Conservation (phyloP, 768 basidiomycete genomes). For the Suillus alpinus region DNA sequence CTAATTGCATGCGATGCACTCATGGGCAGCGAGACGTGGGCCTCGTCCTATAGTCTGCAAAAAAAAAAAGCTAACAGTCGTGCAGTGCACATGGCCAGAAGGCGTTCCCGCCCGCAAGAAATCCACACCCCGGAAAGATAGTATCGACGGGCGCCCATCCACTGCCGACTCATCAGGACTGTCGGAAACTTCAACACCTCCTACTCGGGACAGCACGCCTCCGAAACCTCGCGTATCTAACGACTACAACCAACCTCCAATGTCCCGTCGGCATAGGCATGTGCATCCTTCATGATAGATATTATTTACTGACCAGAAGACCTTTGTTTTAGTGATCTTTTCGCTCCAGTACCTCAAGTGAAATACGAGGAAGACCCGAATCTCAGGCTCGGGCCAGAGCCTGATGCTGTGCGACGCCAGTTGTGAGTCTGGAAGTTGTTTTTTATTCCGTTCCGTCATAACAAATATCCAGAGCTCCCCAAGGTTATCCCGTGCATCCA, state of each 20-base stretch:
- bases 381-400: constrained; percentile 35
- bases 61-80: constrained; percentile 12
- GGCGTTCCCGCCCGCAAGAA: constrained; percentile 73
- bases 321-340: not conserved
- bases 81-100: constrained; percentile 83
- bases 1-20: constrained; percentile 81
- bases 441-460: constrained; percentile 6
- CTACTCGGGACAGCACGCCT: constrained; percentile 65
- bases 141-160: constrained; percentile 61
- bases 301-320: constrained; percentile 2
- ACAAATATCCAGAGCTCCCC: constrained; percentile 35
- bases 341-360: not conserved
- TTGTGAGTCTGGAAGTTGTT: constrained; percentile 35
- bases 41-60: not conserved
- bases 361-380: constrained; percentile 1
- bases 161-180: constrained; percentile 74
- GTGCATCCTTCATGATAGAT: not conserved
- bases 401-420: constrained; percentile 43
- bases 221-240: constrained; percentile 46
- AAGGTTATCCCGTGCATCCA: constrained; percentile 45
- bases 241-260: constrained; percentile 36
- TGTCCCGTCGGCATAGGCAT: constrained; percentile 42
- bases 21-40: constrained; percentile 82
- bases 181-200: constrained; percentile 71
- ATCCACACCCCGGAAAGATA: constrained; percentile 53